Evolutionary conservation across 768 basidiomycete genomes (phyloP), one percentile per base, ranked within the genome.

Genomic region (Leccinellum rugosiceps): DNA sequence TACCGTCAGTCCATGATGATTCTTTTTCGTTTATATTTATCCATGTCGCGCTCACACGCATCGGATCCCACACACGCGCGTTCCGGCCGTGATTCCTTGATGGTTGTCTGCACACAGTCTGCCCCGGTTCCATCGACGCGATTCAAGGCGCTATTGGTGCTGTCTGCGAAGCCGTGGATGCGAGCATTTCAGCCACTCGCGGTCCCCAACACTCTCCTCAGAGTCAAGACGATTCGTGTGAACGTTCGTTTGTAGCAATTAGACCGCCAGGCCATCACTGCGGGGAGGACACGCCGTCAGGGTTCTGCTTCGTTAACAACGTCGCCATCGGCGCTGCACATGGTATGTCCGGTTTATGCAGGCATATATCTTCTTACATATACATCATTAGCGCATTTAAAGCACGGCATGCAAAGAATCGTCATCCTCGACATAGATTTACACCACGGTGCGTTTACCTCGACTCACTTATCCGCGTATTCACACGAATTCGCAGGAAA

Each of bases 291-390:
- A 83, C 83, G 0, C 96, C 96, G 0, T 87, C 85, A 10, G 96
- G 96, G 0, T 98, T 98, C 70, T 98, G 96, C 72, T 97, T 95
- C 63, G 81, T 97, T 30, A 98, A 98, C 62, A 99, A 98, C 65
- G 90, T 97, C 0, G 87, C 88, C 0, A 81, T 98, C 3, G 94
- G 81, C 0, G 94, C 94, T 31, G 92, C 93, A 14, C 92, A 98
- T 68, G 95, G 94, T 94, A 63, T 41, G 78, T 57, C 4, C 13
- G 44, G 21, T 23, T 23, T 38, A 15, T 13, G 21, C 41, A 49
- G 14, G 35, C 9, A 28, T 38, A 35, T n/a, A 25, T 44, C 25
- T 25, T 43, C 41, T 53, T 17, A 66, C 26, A 15, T n/a, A 8
- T 31, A 13, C 6, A 26, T 15, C 6, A 58, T 38, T n/a, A 96